phyloP scores from a whole-genome alignment of 257 asterid species.

The Penstemon barbatus region DNA sequence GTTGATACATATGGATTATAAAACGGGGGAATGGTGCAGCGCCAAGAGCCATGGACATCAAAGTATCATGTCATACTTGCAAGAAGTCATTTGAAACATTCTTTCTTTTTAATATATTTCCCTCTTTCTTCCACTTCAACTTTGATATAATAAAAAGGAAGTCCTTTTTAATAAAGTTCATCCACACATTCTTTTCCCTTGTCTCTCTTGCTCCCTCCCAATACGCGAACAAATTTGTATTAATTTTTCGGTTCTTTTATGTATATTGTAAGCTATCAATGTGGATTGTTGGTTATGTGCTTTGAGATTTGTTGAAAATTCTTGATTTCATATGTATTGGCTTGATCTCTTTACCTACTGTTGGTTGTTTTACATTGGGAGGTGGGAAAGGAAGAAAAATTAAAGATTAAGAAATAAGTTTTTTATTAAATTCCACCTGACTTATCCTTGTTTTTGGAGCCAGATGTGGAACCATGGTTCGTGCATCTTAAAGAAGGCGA shows the following conservation, averaged over 20 bases:
- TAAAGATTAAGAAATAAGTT: neutral
- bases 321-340: neutral
- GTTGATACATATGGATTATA: too few relatives aligned
- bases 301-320: conserved; percentile 17
- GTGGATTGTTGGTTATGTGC: conserved; percentile 16
- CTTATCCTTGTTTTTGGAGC: conserved; percentile 35
- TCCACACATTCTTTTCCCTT: neutral
- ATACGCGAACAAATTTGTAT: too few relatives aligned
- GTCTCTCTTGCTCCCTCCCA: neutral
- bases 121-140: too few relatives aligned
- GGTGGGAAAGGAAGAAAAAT: neutral
- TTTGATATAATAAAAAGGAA: too few relatives aligned
- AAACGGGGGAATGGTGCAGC: too few relatives aligned
- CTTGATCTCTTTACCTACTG: neutral
- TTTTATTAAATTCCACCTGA: conserved; percentile 29
- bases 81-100: too few relatives aligned
- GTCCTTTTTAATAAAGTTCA: too few relatives aligned
- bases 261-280: neutral
- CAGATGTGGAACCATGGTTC: conserved; percentile 97
- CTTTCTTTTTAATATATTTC: too few relatives aligned
- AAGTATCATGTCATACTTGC: too few relatives aligned
- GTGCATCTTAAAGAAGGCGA: conserved; percentile 70
- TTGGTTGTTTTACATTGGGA: conserved; percentile 8
- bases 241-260: neutral
- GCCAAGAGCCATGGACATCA: too few relatives aligned